Evolutionary conservation across 2,329 filamentous ascomycete species (phyloP), one percentile per base, ranked within the genome.

Genomic region (Aurifilum marmelostoma): DNA sequence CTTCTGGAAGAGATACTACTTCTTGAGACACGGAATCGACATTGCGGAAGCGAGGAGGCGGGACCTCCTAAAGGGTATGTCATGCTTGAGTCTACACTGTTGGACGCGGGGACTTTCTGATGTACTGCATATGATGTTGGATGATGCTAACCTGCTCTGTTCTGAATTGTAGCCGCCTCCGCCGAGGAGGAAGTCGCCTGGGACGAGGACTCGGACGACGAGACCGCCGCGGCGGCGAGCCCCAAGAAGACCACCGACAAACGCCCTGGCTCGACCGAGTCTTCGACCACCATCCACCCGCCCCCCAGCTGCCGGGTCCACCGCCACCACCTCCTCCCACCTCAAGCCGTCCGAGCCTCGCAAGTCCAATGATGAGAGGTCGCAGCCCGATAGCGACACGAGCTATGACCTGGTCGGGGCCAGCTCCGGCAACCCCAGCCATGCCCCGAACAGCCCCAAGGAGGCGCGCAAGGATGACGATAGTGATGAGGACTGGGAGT

Each of bases 1-100:
- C 65, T 99, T 99, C 78, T 99, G 96, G 95, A 91, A 88, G 77
- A 87, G 96, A 67, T 99, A 99, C 80, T 98, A 98, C 79, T 99
- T 97, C 83, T 82, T 98, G 72, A 87, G 95, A 75, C 91, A 97
- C 76, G 93, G 96, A 21, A 92, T 99, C 72, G 95, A 98, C 82
- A 94, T 92, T 34, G 94, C 97, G 69, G 96, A 99, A 81, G 90
- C 91, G 75, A 89, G 93, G 79, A 87, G 96, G 78, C 90, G 91
- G 74, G 96, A 99, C 79, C 86, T 99, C 68, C 83, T 99, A 29
- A 97, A 97, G 81, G 95, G 95, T 97, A 83, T 72, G 86, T 79
- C 50, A 12, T 59, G 68, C 60, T 62, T n/a, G n/a, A n/a, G n/a
- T n/a, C n/a, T n/a, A n/a, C n/a, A n/a, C n/a, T n/a, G n/a, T n/a